Evolutionary conservation across 2,329 filamentous ascomycete species (phyloP), one percentile per base, ranked within the genome.

Genomic region (Penicillium sp.): DNA sequence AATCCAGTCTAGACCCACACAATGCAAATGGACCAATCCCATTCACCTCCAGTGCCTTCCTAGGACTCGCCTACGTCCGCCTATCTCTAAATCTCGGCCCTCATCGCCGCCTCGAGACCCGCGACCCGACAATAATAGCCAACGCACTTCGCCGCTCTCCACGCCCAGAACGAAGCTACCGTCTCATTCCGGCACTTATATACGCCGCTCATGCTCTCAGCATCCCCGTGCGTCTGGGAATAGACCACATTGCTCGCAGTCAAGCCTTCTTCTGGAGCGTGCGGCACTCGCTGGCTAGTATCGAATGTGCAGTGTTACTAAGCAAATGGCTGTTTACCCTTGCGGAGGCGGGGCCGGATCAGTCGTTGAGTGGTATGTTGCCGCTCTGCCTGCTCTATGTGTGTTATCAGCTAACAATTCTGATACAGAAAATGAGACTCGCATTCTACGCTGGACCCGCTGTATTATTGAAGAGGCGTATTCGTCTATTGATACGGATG

Each of bases 171-270:
- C 80, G 87, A 50, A 86, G 82, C 52, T 75, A 81, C 21, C 82
- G 84, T 33, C 78, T 89, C 25, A 85, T 84, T 34, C 78, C 85
- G 45, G 87, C 87, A 1, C 82, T 89, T 0, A 81, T 88, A 29
- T 87, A 90, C 65, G 84, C 86, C 1, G 84, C 87, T 29, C 87
- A 89, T 67, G 86, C 87, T 0, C 75, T 90, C 36, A 87, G 85
- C 4, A 85, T 88, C 67, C 72, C 72, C 1, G 70, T 75, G 4
- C 66, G 71, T 9, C 57, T 75, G 23, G 72, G 72, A 0, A 72
- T 75, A 39, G 70, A 74, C 27, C 70, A 72, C 43, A 69, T 75
- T 43, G 72, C 70, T 3, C 66, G 68, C 23, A 75, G 69, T 34
- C 72, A 75, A 54, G 69, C 71, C 4, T 70, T 75, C 44, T 73